Base-by-base conservation (phyloP, 1,284 basidiomycete species). In the Malassezia restricta region DNA sequence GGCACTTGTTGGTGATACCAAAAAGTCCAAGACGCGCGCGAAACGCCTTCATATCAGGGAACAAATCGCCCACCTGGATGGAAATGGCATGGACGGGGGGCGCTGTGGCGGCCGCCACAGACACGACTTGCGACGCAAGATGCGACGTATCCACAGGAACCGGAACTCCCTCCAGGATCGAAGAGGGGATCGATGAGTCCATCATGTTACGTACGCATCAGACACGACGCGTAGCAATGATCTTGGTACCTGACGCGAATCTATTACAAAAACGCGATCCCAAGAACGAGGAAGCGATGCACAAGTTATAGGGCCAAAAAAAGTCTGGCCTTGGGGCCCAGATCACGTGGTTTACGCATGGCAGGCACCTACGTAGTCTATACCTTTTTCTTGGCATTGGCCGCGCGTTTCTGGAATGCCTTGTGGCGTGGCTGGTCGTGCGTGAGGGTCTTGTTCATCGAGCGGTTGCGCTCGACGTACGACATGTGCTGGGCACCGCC, bases 401-500 rank as follows among this genome's bases (percentile, higher is more conserved):
- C 64, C 2, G 62, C 57, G 4, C 64, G 58, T 38, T 68, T 68
- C 51, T 68, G 65, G 49, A 68, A 68, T 37, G 62, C 40, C 55
- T 62, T 59, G 43, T 70, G 66, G 0, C 65, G 46, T 8, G 57
- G 57, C 35, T 64, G 62, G 20, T 72, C 69, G 49, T 62, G 68
- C 24, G 56, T 57, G 40, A 74, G 54, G 31, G 62, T 47, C 51
- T 70, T 71, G 57, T 74, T 74, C 43, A 66, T 63, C 40, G 68
- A 65, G 29, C 69, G 57, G 44, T 74, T 74, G 29, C 72, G 65
- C 43, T 71, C 64, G 40, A 72, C 69, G 52, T 74, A 74, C 47
- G 68, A 68, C 73, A 74, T 74, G 51, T 69, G 66, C 57, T 74
- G 65, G 2, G 68, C 73, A 24, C 73, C 73, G 48, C 68, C 69